Evolutionary conservation across 352 stramenopile genomes (phyloP), one percentile per base, ranked within the genome.

Genomic region (Detonula confervacea): DNA sequence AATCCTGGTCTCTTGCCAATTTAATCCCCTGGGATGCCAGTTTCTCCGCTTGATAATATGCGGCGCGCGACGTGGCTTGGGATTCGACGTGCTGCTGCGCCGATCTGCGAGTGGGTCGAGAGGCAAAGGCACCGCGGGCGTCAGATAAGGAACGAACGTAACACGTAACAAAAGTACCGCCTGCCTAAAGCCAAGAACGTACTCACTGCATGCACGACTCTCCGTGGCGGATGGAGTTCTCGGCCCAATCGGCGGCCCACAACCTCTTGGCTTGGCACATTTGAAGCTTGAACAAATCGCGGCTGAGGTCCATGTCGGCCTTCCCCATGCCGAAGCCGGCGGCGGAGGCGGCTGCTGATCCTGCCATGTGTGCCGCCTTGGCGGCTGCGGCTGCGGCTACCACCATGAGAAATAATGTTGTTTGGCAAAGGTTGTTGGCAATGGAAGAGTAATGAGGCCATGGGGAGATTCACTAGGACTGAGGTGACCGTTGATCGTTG

Each of bases 191-290:
- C n/a, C n/a, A n/a, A n/a, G n/a, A n/a, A n/a, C n/a, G n/a, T n/a
- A n/a, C n/a, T n/a, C n/a, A n/a, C 56, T 83, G 74, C 12, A 63
- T 59, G 16, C 47, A 69, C 20, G 54, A 18, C 60, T 84, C 76
- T 27, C 68, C 76, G 63, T 84, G 70, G 20, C 68, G 61, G n/a
- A 76, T 46, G 6, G 51, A 72, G n/a, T 30, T 24, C 37, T 84
- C 68, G 29, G 76, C 76, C 49, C 60, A 84, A 20, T 84, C 68
- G 20, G 66, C 76, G 7, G 76, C 73, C 69, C 69, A 84, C 22
- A 84, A 54, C 5, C 76, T 59, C 42, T 84, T 84, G 0, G 76
- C 24, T 29, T 84, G 76, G 56, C 54, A 55, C 76, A 84, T 84
- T 59, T 84, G 76, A 20, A 68, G 20, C 16, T 68, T 59, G 55